Evolutionary conservation across 1,284 basidiomycete species (phyloP), one percentile per base, ranked within the genome.

Genomic region (Agaricales sp.): DNA sequence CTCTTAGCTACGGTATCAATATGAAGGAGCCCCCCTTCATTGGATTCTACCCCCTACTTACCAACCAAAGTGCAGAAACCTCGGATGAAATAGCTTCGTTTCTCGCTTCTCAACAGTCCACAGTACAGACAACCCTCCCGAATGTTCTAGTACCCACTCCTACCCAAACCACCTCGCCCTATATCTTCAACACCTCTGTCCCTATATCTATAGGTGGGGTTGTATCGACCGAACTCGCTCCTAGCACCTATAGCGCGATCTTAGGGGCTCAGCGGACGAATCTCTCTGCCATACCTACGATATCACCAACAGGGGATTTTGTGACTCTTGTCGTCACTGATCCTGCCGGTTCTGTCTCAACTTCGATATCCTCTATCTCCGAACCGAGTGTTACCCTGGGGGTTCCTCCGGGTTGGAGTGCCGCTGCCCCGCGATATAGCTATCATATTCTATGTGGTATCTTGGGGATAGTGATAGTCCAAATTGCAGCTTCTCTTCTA

Each of bases 91-190:
- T 2, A 72, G 79, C 6, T 74, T 77, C 59, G 66, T 87, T 46
- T 77, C 80, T 1, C 75, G 77, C 6, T 67, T 71, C 37, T 83
- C 85, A 3, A 77, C 79, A 1, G 30, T n/a, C 30, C 30, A 83
- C 82, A 0, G 63, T 89, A 46, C 61, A 70, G 14, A 90, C 89
- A 0, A 80, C 74, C 2, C 67, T 92, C 0, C 91, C 91, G 1
- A 92, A 92, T 65, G 81, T 71, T 53, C 66, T 86, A 3, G 67
- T 93, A 43, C 59, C 82, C 0, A 80, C 84, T 3, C 86, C 85
- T 0, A 71, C 78, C 1, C 77, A 74, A 54, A 73, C 77, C 2
- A 81, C 80, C 0, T 80, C 84, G 0, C 52, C 77, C 0, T 93
- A 91, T 61, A 62, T 72, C 8, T 86, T 91, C 63, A 86, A 86